Evolutionary conservation across 495 filamentous ascomycete genomes (phyloP).

Genomic region (Copromyces sp.): DNA sequence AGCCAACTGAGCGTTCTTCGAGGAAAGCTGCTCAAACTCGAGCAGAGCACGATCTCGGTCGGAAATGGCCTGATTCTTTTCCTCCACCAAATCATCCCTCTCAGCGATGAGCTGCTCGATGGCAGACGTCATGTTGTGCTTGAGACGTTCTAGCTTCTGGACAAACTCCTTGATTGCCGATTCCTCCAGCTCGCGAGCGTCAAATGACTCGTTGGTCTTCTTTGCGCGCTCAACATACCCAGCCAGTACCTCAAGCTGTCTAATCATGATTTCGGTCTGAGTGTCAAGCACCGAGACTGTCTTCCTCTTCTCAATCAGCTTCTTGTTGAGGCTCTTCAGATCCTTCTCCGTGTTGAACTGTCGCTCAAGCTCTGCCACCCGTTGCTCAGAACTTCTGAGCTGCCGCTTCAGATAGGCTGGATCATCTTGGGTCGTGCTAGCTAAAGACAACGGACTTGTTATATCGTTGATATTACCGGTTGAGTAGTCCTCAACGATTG

Average conservation of each 20-base stretch:
- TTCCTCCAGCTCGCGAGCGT: constrained; percentile 68
- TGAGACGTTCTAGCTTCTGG: constrained; percentile 74
- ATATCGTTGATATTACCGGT: constrained; percentile 48
- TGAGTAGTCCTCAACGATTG: constrained; percentile 52
- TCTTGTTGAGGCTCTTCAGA: constrained; percentile 74
- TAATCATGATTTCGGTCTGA: constrained; percentile 87
- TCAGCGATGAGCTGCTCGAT: constrained; percentile 80
- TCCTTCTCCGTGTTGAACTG: constrained; percentile 60
- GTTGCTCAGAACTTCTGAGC: constrained; percentile 68
- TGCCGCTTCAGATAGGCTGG: constrained; percentile 62
- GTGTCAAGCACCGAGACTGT: constrained; percentile 94
- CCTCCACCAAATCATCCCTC: constrained; percentile 70
- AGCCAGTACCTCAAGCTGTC: constrained; percentile 77
- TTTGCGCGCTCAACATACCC: constrained; percentile 52
- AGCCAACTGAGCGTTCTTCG: constrained; percentile 85
- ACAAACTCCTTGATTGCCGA: constrained; percentile 82
- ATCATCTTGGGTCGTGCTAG: constrained; percentile 54
- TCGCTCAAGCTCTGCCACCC: constrained; percentile 73
- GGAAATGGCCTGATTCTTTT: constrained; percentile 65
- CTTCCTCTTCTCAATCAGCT: constrained; percentile 84
- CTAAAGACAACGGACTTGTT: constrained; percentile 58
- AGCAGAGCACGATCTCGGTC: constrained; percentile 85
- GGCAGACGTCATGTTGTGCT: constrained; percentile 61
- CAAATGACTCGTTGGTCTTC: constrained; percentile 64
- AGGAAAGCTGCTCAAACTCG: constrained; percentile 88